Conservation (phyloP, 2,329 filamentous ascomycete species). For the Cryphonectria nitschkei region DNA sequence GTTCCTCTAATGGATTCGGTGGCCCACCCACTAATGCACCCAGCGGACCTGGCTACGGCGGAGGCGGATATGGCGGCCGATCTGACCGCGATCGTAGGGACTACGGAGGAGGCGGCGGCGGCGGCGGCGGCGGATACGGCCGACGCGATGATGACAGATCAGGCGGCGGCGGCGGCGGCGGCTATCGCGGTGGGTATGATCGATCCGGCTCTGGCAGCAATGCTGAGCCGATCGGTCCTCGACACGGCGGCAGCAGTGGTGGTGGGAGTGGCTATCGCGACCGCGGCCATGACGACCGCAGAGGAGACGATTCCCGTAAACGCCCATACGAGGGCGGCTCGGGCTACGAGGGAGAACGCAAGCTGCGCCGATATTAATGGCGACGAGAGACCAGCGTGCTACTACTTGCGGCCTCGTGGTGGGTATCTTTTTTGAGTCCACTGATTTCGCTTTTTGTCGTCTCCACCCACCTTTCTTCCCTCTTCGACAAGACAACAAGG, state of each 20-base stretch:
- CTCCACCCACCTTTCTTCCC: constrained; percentile 31
- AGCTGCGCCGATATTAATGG: constrained; percentile 65
- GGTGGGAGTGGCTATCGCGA: constrained; percentile 55
- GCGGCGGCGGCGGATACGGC: constrained; percentile 42
- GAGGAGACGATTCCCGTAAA: constrained; percentile 61
- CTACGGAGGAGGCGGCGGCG: constrained; percentile 39
- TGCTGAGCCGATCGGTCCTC: constrained; percentile 27
- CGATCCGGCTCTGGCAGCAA: constrained; percentile 62
- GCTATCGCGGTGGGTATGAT: constrained; percentile 39
- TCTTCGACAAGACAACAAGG: constrained; percentile 34
- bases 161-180: constrained; percentile 39
- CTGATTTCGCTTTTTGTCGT: constrained; percentile 31
- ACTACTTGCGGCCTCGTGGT: constrained; percentile 44
- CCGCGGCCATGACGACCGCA: constrained; percentile 48
- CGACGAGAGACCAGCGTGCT: constrained; percentile 41
- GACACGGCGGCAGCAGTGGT: constrained; percentile 45
- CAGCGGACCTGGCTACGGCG: constrained; percentile 59
- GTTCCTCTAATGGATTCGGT: constrained; percentile 48
- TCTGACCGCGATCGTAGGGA: constrained; percentile 42
- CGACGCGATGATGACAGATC: constrained; percentile 28
- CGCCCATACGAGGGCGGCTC: constrained; percentile 74
- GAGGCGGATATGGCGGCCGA: constrained; percentile 49
- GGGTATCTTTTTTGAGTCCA: constrained; percentile 48
- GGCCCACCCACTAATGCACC: constrained; percentile 53
- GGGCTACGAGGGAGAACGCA: constrained; percentile 76